A percentile compares a stretch with the other conserved stretches of the same genome.
phyloP scores from a whole-genome alignment of 192 early-diverging fungal species.

The Backusella tarrabulga region DNA sequence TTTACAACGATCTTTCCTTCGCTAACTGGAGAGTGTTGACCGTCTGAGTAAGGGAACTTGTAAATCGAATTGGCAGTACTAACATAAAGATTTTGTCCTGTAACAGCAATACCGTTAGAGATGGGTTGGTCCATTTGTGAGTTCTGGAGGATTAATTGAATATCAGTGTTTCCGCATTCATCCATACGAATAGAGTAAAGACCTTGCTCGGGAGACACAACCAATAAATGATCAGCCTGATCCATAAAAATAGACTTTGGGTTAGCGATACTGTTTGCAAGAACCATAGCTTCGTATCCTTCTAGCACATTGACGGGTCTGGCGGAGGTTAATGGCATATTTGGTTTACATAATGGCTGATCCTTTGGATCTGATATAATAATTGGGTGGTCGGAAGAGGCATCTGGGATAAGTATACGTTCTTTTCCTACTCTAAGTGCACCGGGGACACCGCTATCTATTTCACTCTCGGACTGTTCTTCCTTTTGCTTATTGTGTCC shows the following conservation, averaged over 20 bases:
- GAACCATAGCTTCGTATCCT: conserved; percentile 28
- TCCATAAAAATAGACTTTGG: conserved; percentile 25
- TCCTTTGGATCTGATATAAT: conserved; percentile 17
- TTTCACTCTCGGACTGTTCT: not conserved
- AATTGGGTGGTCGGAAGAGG: conserved; percentile 27
- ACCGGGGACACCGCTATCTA: not conserved
- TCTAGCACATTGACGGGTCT: conserved; percentile 8
- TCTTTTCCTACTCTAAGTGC: conserved; percentile 10
- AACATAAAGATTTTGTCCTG: conserved; percentile 20
- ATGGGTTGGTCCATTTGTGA: not conserved
- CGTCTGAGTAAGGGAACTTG: conserved; percentile 27
- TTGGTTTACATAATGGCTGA: conserved; percentile 24
- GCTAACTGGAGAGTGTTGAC: conserved; percentile 24
- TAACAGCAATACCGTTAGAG: conserved; percentile 18
- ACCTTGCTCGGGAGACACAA: conserved; percentile 13
- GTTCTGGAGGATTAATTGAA: conserved; percentile 6
- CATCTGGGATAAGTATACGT: conserved; percentile 16
- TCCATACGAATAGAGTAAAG: conserved; percentile 34
- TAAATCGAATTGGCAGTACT: conserved; percentile 22
- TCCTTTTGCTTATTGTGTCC: not conserved
- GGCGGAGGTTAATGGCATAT: conserved; percentile 2
- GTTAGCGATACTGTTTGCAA: conserved; percentile 20
- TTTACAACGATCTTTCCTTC: conserved; percentile 11
- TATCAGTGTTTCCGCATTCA: conserved; percentile 25
- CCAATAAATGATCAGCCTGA: conserved; percentile 26